Conservation (phyloP, 2,329 filamentous ascomycete genomes). For the Alternaria triticimaculans region DNA sequence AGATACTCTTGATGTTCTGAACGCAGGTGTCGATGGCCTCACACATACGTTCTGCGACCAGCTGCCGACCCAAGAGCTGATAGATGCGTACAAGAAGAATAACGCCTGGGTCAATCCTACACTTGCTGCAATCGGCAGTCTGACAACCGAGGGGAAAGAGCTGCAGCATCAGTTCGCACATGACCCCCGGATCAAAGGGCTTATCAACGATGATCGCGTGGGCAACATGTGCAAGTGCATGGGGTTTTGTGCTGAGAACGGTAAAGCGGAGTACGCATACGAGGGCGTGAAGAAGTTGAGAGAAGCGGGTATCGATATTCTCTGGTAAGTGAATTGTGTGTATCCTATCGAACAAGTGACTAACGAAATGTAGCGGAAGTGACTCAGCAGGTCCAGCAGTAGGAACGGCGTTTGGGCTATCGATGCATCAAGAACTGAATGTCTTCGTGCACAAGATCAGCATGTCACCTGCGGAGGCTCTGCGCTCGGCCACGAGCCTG, state of each 20-base stretch:
- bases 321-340: conserved; percentile 39
- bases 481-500: conserved; percentile 51
- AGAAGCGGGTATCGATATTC: conserved; percentile 50
- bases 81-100: conserved; percentile 52
- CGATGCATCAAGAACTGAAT: conserved; percentile 52
- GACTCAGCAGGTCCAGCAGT: conserved; percentile 53
- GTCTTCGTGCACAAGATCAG: conserved; percentile 52
- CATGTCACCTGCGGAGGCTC: conserved; percentile 53
- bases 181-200: conserved; percentile 44
- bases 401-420: conserved; percentile 54
- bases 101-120: conserved; percentile 55
- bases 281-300: conserved; percentile 51
- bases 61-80: conserved; percentile 46
- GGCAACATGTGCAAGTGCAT: conserved; percentile 52
- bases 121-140: conserved; percentile 48
- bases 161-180: conserved; percentile 51
- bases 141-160: conserved; percentile 50
- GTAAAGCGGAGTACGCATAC: conserved; percentile 51
- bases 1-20: conserved; percentile 52
- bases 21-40: conserved; percentile 53
- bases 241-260: conserved; percentile 41
- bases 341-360: not conserved
- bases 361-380: conserved; percentile 44
- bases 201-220: conserved; percentile 44
- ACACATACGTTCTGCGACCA: conserved; percentile 54